These are phyloP conservation scores for Bryopsis sp. DNA, from an alignment of 139 green algal genomes.

Conservation along the genomic window DNA sequence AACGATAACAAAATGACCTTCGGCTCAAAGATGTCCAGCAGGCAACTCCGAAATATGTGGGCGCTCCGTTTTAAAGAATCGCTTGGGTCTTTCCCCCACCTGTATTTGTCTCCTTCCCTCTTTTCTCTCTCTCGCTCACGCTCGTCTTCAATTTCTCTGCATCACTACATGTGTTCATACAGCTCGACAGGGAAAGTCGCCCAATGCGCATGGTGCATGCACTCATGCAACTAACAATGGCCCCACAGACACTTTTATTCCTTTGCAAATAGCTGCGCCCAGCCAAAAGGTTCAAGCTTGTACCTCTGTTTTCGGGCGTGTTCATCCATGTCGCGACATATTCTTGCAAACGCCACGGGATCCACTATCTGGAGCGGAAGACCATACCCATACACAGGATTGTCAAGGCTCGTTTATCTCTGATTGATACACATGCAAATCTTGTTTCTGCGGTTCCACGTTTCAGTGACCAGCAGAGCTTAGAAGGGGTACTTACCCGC, in stretches of 20 bases:
- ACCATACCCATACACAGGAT: not conserved
- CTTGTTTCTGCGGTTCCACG: not conserved
- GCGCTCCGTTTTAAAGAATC: too few relatives aligned
- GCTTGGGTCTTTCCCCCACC: not conserved
- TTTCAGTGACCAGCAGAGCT: not conserved
- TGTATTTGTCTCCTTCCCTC: slow-evolving; percentile 2
- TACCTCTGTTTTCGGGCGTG: slow-evolving; percentile 1
- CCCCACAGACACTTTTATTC: too few relatives aligned
- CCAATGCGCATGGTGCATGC: too few relatives aligned
- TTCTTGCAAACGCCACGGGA: slow-evolving; percentile 7
- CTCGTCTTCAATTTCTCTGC: not conserved
- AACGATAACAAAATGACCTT: too few relatives aligned
- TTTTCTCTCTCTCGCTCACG: slow-evolving; percentile 1
- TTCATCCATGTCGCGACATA: not conserved
- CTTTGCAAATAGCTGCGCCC: too few relatives aligned
- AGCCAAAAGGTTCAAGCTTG: not conserved
- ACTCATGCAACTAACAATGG: too few relatives aligned
- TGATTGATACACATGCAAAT: not conserved
- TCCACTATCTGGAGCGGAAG: not conserved
- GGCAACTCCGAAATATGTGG: not conserved
- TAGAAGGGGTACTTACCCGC: not conserved
- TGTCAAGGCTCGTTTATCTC: not conserved
- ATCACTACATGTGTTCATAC: too few relatives aligned
- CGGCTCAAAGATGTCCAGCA: too few relatives aligned
- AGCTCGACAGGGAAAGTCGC: too few relatives aligned